Conservation (phyloP, 345 rosid genomes). For the Populus nigra region DNA sequence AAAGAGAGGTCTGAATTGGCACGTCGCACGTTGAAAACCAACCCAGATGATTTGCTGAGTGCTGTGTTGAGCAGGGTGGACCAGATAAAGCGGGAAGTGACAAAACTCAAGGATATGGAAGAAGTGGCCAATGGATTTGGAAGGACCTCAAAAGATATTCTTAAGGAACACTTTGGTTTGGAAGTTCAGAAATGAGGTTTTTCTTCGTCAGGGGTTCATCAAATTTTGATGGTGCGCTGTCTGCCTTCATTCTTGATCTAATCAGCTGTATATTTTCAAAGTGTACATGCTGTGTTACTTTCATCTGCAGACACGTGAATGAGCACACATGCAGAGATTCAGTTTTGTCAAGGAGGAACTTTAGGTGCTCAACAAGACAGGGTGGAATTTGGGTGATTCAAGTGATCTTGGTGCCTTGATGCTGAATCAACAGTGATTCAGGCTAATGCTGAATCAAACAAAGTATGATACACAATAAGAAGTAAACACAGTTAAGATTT, state of each 20-base stretch:
- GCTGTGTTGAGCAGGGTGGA: slow-evolving; percentile 45
- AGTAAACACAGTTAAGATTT: background rate
- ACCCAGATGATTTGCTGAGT: slow-evolving; percentile 31
- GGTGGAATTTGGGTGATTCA: background rate
- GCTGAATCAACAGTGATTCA: background rate
- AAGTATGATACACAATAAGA: background rate
- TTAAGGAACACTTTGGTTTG: slow-evolving; percentile 52
- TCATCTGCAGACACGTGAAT: background rate
- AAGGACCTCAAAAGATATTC: slow-evolving; percentile 47
- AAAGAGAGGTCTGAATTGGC: slow-evolving; percentile 54
- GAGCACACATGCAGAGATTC: background rate
- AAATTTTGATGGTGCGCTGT: background rate
- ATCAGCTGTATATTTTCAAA: background rate
- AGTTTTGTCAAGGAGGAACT: background rate
- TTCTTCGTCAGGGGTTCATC: background rate
- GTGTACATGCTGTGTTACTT: background rate
- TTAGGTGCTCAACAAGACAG: background rate
- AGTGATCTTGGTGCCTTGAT: background rate
- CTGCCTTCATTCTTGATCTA: background rate
- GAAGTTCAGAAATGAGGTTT: slow-evolving; percentile 34
- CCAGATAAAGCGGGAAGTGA: slow-evolving; percentile 54
- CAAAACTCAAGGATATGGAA: slow-evolving; percentile 64
- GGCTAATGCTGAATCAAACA: background rate
- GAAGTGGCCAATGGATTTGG: slow-evolving; percentile 74
- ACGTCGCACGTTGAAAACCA: slow-evolving; percentile 21